Base-by-base conservation (phyloP, 2,329 filamentous ascomycete genomes). In the Trichoderma pleuroti region DNA sequence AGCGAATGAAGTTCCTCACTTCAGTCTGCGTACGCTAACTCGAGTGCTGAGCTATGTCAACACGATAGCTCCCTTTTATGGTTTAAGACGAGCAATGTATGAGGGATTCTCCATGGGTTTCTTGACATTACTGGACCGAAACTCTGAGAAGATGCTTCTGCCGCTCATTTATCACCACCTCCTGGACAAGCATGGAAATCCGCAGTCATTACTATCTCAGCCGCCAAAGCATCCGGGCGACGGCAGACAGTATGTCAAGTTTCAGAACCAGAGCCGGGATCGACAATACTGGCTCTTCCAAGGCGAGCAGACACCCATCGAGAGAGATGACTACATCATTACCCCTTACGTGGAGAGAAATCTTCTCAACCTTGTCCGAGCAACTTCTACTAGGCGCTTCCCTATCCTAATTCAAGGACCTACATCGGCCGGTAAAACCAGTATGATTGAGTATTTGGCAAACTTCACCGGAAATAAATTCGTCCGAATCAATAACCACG, bases 91-190 rank as follows among this genome's bases (percentile, higher is more conserved):
- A 76, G 93, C 95, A 12, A 84, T 98, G 1, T 97, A 92, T 73
- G 96, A 99, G 83, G 97, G 96, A 0, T 98, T 98, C 78, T 94
- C 93, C 18, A 99, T 99, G 97, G 96, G 94, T 63, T 99, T 99
- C 77, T 83, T 98, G 70, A 99, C 97, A 0, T 87, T 98, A 7
- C 85, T 99, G 14, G 91, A 95, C 76, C 88, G 89, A 76, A 88
- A 91, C 34, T 98, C 96, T 0, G 94, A 97, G 79, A 87, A 88
- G 71, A 83, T 94, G 63, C 86, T 98, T 5, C 84, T 92, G 60
- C 93, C 94, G 1, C 82, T 97, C 30, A 93, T 99, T 67, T 88
- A 92, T 70, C 90, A 93, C 74, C 88, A 96, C 76, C 86, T 99
- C 2, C 89, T 97, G 24, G 89, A 89, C 39, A 90, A 87, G 75